Evolutionary conservation across 176 grass and related monocot genomes (phyloP), one percentile per base, ranked within the genome.

Genomic region (Lolium multiflorum): DNA sequence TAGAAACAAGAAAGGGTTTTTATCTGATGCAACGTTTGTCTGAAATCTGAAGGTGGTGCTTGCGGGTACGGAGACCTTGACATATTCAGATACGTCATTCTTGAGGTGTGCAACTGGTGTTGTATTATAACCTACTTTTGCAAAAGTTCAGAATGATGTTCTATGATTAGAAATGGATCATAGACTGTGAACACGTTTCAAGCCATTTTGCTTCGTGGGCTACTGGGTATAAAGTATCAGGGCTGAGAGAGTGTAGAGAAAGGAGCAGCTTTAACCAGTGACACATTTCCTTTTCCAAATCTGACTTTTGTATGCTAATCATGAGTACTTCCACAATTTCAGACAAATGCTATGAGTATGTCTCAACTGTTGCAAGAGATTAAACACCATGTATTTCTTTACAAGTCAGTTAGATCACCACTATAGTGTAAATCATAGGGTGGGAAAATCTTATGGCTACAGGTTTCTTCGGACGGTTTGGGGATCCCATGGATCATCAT

Each of bases 1-100:
- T n/a, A n/a, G n/a, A n/a, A n/a, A n/a, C n/a, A n/a, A n/a, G n/a
- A n/a, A n/a, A n/a, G n/a, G n/a, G n/a, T n/a, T n/a, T n/a, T n/a
- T n/a, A n/a, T n/a, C 48, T 80, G 49, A 80, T 62, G n/a, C 78
- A 50, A 20, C 18, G 14, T 20, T 17, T 11, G 54, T 20, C 37
- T 82, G 47, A 41, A 83, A 70, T 17, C 2, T 39, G 1, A 15
- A 90, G 88, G 85, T 46, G 92, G 95, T 24, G 97, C 97, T 7
- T 99, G 97, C 18, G 97, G 97, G 20, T 99, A 91, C 12, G 92
- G 97, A 13, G 88, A 94, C 72, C 89, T 96, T 75, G 86, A 92
- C 51, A 86, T 88, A 82, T 92, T 91, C 60, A 90, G 88, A 44
- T 99, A 96, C 71, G 97, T 87, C 81, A 51, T 83, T 47, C 80